Percentiles rank a stretch among this genome's conserved stretches.
Evolutionary conservation across 2,329 filamentous ascomycete species (phyloP).

Genomic region (Juglanconis sp.): DNA sequence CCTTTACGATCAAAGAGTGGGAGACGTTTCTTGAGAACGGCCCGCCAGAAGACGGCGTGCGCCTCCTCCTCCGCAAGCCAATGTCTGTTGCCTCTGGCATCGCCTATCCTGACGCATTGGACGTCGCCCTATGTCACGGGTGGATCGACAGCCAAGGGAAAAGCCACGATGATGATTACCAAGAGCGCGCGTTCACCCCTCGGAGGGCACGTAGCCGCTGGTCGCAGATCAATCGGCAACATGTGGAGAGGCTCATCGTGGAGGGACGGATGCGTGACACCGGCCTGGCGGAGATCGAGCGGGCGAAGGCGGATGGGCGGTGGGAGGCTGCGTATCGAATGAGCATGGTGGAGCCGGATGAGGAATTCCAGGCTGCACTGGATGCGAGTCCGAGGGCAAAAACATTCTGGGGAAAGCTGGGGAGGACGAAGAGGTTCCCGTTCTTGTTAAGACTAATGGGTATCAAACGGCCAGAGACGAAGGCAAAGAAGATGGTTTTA

Average conservation of each 20-base stretch:
- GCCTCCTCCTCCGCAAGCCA: constrained; percentile 3
- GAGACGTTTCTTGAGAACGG: neutral
- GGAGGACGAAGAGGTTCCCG: neutral
- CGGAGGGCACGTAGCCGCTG: constrained; percentile 4
- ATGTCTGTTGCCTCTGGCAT: neutral
- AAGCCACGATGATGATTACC: neutral
- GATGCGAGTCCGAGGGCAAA: constrained; percentile 1
- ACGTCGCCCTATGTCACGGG: constrained; percentile 2
- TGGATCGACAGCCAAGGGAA: constrained; percentile 2
- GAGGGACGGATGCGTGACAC: constrained; percentile 3
- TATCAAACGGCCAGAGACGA: constrained; percentile 1
- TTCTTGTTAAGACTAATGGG: constrained; percentile 8
- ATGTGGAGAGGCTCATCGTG: neutral
- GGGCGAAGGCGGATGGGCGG: constrained; percentile 5
- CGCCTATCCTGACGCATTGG: neutral
- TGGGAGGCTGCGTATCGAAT: constrained; percentile 11
- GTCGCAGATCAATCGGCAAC: constrained; percentile 2
- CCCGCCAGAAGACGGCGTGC: neutral
- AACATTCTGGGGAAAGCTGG: neutral
- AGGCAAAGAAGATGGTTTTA: neutral
- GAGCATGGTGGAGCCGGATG: constrained; percentile 5
- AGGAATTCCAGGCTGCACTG: constrained; percentile 2
- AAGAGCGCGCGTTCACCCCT: constrained; percentile 1
- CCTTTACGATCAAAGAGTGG: constrained; percentile 1
- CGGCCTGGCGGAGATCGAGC: neutral